Percentiles rank a stretch among this genome's conserved stretches.
These are phyloP conservation scores for Skeletonema costatum DNA, from an alignment of 108 stramenopile genomes.

Conservation along the genomic window DNA sequence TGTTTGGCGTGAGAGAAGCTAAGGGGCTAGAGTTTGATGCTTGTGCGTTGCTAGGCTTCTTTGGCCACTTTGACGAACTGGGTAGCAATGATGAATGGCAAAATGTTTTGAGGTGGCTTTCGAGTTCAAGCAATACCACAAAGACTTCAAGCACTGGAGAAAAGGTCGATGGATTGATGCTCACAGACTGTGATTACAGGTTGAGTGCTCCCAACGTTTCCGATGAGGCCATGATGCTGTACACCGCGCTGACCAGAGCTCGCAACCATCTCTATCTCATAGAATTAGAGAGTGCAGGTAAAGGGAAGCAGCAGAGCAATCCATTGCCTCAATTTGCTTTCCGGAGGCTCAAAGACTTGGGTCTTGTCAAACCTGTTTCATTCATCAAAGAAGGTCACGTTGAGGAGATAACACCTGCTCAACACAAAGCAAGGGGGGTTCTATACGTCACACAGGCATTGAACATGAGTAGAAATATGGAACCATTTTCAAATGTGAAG, in stretches of 20 bases:
- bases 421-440: constrained; percentile 15
- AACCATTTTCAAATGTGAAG: constrained; percentile 7
- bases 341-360: background rate
- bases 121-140: background rate
- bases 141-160: background rate
- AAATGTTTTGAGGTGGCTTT: constrained; percentile 7
- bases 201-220: constrained; percentile 15
- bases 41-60: constrained; percentile 14
- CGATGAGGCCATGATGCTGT: constrained; percentile 23
- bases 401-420: constrained; percentile 16
- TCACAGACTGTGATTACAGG: constrained; percentile 9
- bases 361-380: constrained; percentile 8
- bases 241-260: constrained; percentile 22
- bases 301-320: background rate
- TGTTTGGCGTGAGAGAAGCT: constrained; percentile 22
- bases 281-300: background rate
- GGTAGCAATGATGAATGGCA: constrained; percentile 7
- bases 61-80: constrained; percentile 1
- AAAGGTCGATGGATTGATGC: background rate
- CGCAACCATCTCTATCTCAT: constrained; percentile 20
- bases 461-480: constrained; percentile 10
- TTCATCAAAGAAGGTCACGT: background rate
- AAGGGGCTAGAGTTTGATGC: constrained; percentile 26
- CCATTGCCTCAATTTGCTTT: constrained; percentile 6
- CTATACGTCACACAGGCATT: constrained; percentile 16